Conservation (phyloP, 1,284 basidiomycete genomes). For the Rhodotorula sp. region DNA sequence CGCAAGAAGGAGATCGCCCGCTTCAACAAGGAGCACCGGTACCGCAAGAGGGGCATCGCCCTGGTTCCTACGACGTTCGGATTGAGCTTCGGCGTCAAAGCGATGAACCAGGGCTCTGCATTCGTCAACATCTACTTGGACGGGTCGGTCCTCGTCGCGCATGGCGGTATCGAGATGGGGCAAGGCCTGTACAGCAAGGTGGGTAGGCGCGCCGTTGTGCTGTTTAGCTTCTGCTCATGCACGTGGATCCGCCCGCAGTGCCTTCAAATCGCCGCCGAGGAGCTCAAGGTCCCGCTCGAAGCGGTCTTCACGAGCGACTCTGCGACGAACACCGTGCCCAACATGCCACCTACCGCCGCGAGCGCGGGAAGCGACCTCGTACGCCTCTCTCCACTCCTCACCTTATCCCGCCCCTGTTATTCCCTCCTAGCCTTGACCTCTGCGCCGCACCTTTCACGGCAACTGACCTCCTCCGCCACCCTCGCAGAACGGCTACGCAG, state of each 20-base stretch:
- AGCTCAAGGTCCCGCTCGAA: constrained; percentile 48
- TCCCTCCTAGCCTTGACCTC: too few species aligned
- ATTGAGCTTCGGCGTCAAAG: constrained; percentile 16
- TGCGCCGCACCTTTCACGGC: too few species aligned
- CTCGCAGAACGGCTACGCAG: constrained; percentile 40
- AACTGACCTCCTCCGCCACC: too few species aligned
- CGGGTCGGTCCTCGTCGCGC: constrained; percentile 46
- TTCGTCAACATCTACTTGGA: constrained; percentile 51
- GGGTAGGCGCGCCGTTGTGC: not conserved
- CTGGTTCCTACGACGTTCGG: constrained; percentile 52
- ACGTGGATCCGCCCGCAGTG: constrained; percentile 51
- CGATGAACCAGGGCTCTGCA: constrained; percentile 44
- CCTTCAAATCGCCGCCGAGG: constrained; percentile 51
- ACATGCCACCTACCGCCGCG: constrained; percentile 48
- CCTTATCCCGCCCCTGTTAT: too few species aligned
- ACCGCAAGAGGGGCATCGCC: constrained; percentile 50
- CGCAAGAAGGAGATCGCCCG: constrained; percentile 47
- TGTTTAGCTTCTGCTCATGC: constrained; percentile 2
- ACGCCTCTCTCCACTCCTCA: not conserved
- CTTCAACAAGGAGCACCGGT: constrained; percentile 50
- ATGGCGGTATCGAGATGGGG: constrained; percentile 50
- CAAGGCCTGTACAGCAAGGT: not conserved
- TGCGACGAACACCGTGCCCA: constrained; percentile 46
- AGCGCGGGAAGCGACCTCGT: constrained; percentile 44
- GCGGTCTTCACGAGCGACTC: constrained; percentile 50